Evolutionary conservation across 2,329 filamentous ascomycete species (phyloP), one percentile per base, ranked within the genome.

Genomic region (Stagonosporopsis tanaceti): DNA sequence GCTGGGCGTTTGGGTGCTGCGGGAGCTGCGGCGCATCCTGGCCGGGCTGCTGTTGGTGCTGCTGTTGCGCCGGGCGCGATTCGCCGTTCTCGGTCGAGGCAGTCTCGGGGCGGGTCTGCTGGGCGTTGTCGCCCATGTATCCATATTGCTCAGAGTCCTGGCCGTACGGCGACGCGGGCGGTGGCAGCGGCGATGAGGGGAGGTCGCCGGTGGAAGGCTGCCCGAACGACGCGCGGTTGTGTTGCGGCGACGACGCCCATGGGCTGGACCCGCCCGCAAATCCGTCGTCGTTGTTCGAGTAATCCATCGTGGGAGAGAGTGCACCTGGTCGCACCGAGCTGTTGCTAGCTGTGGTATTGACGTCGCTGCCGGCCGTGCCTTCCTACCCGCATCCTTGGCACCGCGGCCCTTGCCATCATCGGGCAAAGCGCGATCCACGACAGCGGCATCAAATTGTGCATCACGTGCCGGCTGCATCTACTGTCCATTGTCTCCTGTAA

Each of bases 221-320:
- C 41, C 79, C 78, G 42, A 84, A 82, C 57, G 78, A 76, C 55
- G 73, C 70, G 50, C 79, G 80, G 73, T 75, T 83, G 73, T 75
- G 82, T 65, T 80, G 81, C 55, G 85, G 85, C 50, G 85, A 84
- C 14, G 81, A 81, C 11, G 83, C 87, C 88, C 88, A 91, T 51
- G 88, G 88, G 34, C 87, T 89, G 39, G 50, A 57, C 42, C 82
- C 87, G 34, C 80, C 79, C 41, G 84, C 82, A 69, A 85, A 81
- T 52, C 87, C 85, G 30, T 83, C 80, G 67, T 88, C 85, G 64
- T 84, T 78, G 53, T 70, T 62, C 37, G 87, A 87, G 74, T 90
- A 91, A 73, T 91, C 88, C 88, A 91, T 91, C 42, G 64, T 63
- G 60, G 55, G 53, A 61, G 60, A 44, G 61, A 54, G 56, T 46